Base-by-base conservation (phyloP, 2,329 filamentous ascomycete species). In the Fusarium nelsonii region DNA sequence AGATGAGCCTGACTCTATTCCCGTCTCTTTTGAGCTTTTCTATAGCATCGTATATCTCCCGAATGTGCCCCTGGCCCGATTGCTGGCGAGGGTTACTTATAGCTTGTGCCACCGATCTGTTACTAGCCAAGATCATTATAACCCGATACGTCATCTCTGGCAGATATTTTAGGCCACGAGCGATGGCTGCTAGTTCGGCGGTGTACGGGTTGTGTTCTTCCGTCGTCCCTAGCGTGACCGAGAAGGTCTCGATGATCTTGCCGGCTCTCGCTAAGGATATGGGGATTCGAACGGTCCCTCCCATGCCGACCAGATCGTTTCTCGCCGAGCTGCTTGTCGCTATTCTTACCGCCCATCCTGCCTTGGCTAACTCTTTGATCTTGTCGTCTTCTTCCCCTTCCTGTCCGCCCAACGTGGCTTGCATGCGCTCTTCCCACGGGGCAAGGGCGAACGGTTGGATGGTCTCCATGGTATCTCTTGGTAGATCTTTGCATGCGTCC, bases 241-340 rank as follows among this genome's bases (percentile, higher is more conserved):
- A 50, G 14, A 50, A 50, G 20, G 46, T 50, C 8, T 50, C 20
- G 16, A 4, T 50, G 23, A 28, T 40, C 36, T 51, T 51, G 26
- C 36, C 36, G 30, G 44, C 44, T 26, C 44, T 34, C 18, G 44
- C 44, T 14, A 23, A 6, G 11, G 18, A 52, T 18, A 36, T 18
- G 4, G 56, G 40, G 12, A 65, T 46, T 62, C 43, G 9, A 60
- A 41, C 12, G 1, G 39, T 32, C 11, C 68, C 60, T 18, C 65
- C 55, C 12, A 69, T 64, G 16, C 65, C 65, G n/a, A 72, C 65
- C 20, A 71, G 23, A 8, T 59, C 64, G 40, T 69, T 67, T 26
- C 67, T 44, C 16, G 58, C 58, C 7, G 63, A 72, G 23, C 65
- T 69, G 44, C 71, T 70, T 20, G 68, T 66, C 28, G 64, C 63